Conservation (phyloP, 2,329 filamentous ascomycete species). For the Trichoderma harzianum region DNA sequence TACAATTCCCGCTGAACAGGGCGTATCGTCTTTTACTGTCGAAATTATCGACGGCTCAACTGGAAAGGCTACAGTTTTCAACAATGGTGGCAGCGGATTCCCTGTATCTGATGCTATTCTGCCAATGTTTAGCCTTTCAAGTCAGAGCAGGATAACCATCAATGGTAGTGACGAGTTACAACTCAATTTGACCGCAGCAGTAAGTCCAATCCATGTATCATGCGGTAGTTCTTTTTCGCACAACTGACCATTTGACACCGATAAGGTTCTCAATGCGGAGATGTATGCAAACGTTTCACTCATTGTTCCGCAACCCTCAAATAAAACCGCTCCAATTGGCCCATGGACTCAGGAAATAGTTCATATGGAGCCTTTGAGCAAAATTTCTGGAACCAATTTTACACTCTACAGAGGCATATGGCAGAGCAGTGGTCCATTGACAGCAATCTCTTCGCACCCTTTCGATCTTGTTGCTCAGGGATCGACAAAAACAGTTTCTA, state of each 20-base stretch:
- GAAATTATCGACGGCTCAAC: background rate
- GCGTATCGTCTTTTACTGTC: background rate
- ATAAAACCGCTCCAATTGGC: background rate
- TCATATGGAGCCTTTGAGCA: background rate
- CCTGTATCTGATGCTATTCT: background rate
- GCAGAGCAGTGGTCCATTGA: background rate
- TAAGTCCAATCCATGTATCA: background rate
- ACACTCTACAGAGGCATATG: background rate
- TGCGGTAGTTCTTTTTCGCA: background rate
- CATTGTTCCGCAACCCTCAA: background rate
- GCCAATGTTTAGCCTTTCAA: background rate
- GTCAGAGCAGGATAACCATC: background rate
- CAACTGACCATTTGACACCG: background rate
- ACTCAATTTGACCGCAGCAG: background rate
- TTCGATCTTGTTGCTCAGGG: constrained; percentile 2
- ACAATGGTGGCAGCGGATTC: background rate
- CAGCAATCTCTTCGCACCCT: background rate
- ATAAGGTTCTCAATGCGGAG: background rate
- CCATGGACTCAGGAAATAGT: background rate
- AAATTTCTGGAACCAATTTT: background rate
- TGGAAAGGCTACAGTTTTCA: background rate
- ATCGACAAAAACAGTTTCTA: background rate
- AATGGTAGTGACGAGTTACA: background rate
- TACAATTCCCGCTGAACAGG: background rate
- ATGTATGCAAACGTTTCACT: background rate